Evolutionary conservation across 2,329 filamentous ascomycete genomes (phyloP).

Genomic region (Fusarium ramigenum): DNA sequence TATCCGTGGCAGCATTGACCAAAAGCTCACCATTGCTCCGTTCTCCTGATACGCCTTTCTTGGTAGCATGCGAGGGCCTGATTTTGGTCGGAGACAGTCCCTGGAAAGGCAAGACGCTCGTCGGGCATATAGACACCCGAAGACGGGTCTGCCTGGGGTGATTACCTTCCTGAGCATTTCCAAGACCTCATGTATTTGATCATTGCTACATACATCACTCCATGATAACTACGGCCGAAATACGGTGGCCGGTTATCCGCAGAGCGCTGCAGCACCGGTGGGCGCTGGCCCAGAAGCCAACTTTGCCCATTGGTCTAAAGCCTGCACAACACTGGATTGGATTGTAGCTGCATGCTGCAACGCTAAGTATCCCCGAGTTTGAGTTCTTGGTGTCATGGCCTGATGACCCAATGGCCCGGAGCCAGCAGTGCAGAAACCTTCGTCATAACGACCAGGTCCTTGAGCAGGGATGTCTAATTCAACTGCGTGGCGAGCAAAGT

Average conservation of each 20-base stretch:
- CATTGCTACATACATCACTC: not conserved
- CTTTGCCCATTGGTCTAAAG: conserved; percentile 4
- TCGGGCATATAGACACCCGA: not conserved
- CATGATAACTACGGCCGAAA: conserved; percentile 17
- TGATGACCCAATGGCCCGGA: conserved; percentile 29
- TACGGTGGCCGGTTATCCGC: conserved; percentile 1
- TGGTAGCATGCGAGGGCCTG: not conserved
- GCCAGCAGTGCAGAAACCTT: conserved; percentile 18
- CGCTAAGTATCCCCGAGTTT: conserved; percentile 39
- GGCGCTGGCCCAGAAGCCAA: conserved; percentile 1
- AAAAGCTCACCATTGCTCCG: conserved; percentile 14
- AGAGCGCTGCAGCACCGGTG: not conserved
- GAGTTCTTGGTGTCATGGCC: conserved; percentile 19
- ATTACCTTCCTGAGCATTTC: not conserved
- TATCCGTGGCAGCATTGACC: conserved; percentile 13
- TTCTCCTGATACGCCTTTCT: conserved; percentile 11
- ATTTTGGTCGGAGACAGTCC: conserved; percentile 22
- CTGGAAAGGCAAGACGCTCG: conserved; percentile 28
- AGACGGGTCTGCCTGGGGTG: not conserved
- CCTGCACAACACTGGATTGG: not conserved
- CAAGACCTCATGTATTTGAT: not conserved
- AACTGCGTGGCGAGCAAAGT: not conserved
- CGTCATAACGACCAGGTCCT: conserved; percentile 26
- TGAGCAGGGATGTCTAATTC: conserved; percentile 6
- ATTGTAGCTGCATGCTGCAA: conserved; percentile 37